Percentiles rank a stretch among this genome's conserved stretches.
phyloP scores from a whole-genome alignment of 2,329 filamentous ascomycete species.

The Coccinonectria pachysandricola region DNA sequence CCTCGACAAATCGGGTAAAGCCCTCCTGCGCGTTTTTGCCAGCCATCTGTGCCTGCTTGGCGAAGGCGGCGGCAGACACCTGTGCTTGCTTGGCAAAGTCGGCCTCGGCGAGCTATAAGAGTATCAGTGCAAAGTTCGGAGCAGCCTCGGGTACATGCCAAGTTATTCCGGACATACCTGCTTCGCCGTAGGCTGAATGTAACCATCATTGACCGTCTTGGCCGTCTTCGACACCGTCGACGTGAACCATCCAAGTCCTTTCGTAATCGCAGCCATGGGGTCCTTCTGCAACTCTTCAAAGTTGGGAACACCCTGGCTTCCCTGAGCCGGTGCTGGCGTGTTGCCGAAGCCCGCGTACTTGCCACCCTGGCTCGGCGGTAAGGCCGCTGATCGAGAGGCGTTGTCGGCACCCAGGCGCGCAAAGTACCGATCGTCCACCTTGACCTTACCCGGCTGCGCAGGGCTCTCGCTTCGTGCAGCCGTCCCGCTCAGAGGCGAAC shows the following conservation, averaged over 20 bases:
- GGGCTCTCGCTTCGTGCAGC: constrained; percentile 31
- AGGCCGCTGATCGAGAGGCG: constrained; percentile 57
- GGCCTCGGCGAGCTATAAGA: constrained; percentile 60
- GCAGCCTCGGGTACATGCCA: too few relatives aligned
- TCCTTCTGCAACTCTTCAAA: constrained; percentile 89
- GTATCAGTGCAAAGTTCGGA: too few relatives aligned
- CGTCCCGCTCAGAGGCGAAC: constrained; percentile 31
- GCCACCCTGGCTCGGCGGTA: constrained; percentile 83
- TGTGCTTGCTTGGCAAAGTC: constrained; percentile 63
- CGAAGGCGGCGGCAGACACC: constrained; percentile 54
- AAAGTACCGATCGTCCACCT: constrained; percentile 82
- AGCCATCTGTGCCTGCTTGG: constrained; percentile 54
- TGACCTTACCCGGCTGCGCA: constrained; percentile 37
- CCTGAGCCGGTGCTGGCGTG: constrained; percentile 46
- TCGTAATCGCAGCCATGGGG: constrained; percentile 76
- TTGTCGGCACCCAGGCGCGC: constrained; percentile 76
- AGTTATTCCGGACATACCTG: constrained; percentile 59
- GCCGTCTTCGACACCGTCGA: constrained; percentile 81
- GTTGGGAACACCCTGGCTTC: constrained; percentile 45
- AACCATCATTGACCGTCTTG: constrained; percentile 82
- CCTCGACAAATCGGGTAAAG: constrained; percentile 83
- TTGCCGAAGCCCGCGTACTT: constrained; percentile 90
- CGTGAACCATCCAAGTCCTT: constrained; percentile 91
- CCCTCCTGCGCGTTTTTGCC: constrained; percentile 67
- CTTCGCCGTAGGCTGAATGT: constrained; percentile 85